These are phyloP conservation scores for Tulasnella sp. DNA, from an alignment of 768 basidiomycete species.

Conservation along the genomic window DNA sequence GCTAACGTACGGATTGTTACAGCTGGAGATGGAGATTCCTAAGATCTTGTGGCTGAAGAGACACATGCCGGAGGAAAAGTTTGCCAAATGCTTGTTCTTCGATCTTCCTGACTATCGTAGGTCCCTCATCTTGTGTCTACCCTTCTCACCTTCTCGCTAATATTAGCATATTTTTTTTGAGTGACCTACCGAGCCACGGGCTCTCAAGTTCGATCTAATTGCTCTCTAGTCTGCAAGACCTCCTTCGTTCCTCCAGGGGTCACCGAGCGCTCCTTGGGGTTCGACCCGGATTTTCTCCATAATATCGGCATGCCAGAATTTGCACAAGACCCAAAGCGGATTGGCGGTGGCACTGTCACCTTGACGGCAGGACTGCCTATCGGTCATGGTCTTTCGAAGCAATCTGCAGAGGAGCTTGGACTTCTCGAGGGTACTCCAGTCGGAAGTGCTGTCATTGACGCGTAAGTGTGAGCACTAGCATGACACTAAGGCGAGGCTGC, in stretches of 20 bases:
- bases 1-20: not conserved
- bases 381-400: constrained; percentile 65
- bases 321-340: constrained; percentile 54
- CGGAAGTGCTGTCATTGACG: constrained; percentile 92
- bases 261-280: constrained; percentile 48
- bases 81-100: constrained; percentile 70
- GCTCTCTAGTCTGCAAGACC: constrained; percentile 94
- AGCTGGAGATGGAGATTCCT: constrained; percentile 98
- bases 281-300: constrained; percentile 81
- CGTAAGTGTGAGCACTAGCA: constrained; percentile 38
- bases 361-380: constrained; percentile 76
- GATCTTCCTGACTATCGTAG: constrained; percentile 81
- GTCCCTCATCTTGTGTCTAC: constrained; percentile 11
- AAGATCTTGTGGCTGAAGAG: constrained; percentile 96
- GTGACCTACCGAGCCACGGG: constrained; percentile 85
- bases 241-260: constrained; percentile 66
- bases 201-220: constrained; percentile 67
- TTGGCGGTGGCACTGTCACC: constrained; percentile 54
- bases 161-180: constrained; percentile 12
- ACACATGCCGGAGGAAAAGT: constrained; percentile 62
- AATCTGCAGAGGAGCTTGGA: constrained; percentile 78
- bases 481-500: too few relatives aligned
- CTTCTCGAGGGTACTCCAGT: constrained; percentile 79
- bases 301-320: constrained; percentile 72
- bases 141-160: constrained; percentile 17